Conservation (phyloP, 2,329 filamentous ascomycete species). For the Clarireedia monteithiana region DNA sequence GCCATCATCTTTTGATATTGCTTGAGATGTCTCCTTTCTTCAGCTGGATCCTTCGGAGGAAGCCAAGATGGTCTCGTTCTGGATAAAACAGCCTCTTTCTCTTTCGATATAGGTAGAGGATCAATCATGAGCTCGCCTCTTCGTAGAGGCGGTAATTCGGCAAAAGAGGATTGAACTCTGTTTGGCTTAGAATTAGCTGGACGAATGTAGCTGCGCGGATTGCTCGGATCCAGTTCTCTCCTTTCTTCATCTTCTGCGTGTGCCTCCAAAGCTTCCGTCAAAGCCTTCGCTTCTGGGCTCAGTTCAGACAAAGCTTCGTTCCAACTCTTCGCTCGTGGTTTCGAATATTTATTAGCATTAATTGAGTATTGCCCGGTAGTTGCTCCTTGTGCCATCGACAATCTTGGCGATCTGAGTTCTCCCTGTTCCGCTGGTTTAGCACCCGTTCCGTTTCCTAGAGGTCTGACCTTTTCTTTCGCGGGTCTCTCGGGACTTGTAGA, state of each 20-base stretch:
- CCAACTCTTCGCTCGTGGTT: slow-evolving; percentile 65
- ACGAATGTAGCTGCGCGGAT: slow-evolving; percentile 29
- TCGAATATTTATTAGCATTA: slow-evolving; percentile 35
- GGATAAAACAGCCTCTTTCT: slow-evolving; percentile 77
- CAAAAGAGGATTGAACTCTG: slow-evolving; percentile 55
- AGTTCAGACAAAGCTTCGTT: slow-evolving; percentile 60
- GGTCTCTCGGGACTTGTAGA: slow-evolving; percentile 26
- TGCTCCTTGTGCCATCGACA: slow-evolving; percentile 34
- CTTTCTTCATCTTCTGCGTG: slow-evolving; percentile 61
- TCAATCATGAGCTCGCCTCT: slow-evolving; percentile 73
- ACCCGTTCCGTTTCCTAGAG: slow-evolving; percentile 54
- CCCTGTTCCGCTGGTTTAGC: slow-evolving; percentile 51
- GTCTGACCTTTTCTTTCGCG: slow-evolving; percentile 24
- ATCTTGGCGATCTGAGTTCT: slow-evolving; percentile 36
- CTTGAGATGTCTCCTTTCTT: slow-evolving; percentile 82
- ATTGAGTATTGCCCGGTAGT: slow-evolving; percentile 52
- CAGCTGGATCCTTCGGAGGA: slow-evolving; percentile 78
- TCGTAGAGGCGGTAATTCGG: slow-evolving; percentile 52
- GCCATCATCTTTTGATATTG: slow-evolving; percentile 82
- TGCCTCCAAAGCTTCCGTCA: slow-evolving; percentile 76
- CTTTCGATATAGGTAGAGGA: slow-evolving; percentile 73
- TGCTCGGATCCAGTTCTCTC: slow-evolving; percentile 25
- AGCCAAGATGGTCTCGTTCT: slow-evolving; percentile 78
- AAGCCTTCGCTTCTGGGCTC: slow-evolving; percentile 62
- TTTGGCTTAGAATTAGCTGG: slow-evolving; percentile 37